Conservation (phyloP, 768 basidiomycete species). For the Boletus vinaceobasis region DNA sequence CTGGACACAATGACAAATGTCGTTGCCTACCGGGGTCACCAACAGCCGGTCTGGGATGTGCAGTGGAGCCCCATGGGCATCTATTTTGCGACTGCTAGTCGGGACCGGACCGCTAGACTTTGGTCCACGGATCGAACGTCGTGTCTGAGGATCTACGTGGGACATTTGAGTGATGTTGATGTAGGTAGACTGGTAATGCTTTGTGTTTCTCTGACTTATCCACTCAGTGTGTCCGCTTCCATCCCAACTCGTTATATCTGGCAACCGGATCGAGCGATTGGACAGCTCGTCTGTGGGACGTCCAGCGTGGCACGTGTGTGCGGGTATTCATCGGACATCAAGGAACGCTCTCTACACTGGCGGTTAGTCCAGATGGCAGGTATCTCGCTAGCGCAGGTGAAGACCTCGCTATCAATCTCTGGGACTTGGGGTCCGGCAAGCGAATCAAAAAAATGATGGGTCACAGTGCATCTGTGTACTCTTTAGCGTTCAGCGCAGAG, state of each 20-base stretch:
- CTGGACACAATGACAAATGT: constrained; percentile 92
- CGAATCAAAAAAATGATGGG: constrained; percentile 96
- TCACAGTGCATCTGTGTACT: constrained; percentile 85
- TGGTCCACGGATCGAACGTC: constrained; percentile 93
- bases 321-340: constrained; percentile 96
- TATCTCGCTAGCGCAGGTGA: constrained; percentile 92
- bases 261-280: constrained; percentile 96
- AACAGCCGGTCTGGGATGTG: constrained; percentile 98
- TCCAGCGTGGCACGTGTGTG: constrained; percentile 91
- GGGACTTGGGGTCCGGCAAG: constrained; percentile 95
- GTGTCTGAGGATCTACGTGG: constrained; percentile 88
- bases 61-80: constrained; percentile 98
- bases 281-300: constrained; percentile 96
- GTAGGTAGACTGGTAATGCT: constrained; percentile 48
- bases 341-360: constrained; percentile 79
- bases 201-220: constrained; percentile 2
- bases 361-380: constrained; percentile 90
- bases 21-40: constrained; percentile 92
- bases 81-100: constrained; percentile 95
- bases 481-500: constrained; percentile 88
- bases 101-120: constrained; percentile 90
- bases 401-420: constrained; percentile 90
- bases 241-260: constrained; percentile 95
- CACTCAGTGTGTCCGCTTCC: constrained; percentile 85
- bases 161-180: constrained; percentile 95